Conservation (phyloP, 2,329 filamentous ascomycete genomes). For the Fusarium austroafricanum region DNA sequence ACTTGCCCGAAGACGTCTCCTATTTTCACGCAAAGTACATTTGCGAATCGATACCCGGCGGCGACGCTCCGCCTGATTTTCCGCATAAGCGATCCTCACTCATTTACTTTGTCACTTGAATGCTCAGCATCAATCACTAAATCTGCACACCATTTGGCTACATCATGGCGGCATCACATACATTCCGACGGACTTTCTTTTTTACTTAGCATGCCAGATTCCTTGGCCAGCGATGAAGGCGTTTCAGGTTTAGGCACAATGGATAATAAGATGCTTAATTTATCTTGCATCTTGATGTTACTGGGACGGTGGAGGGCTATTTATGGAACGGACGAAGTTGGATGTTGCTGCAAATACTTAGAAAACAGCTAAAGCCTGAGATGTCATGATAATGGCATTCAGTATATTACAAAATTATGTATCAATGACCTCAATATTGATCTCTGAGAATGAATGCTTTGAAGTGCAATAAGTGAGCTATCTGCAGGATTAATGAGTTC, state of each 20-base stretch:
- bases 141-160: constrained; percentile 10
- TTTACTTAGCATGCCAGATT: constrained; percentile 24
- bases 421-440: constrained; percentile 4
- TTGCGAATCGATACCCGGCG: constrained; percentile 46
- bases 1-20: constrained; percentile 10
- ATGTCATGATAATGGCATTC: constrained; percentile 12
- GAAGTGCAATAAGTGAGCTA: background rate
- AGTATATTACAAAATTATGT: constrained; percentile 22
- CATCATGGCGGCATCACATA: background rate
- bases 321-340: constrained; percentile 7
- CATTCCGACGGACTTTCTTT: constrained; percentile 3
- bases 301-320: background rate
- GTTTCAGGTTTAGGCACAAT: constrained; percentile 27
- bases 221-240: constrained; percentile 26
- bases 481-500: too few species aligned
- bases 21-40: constrained; percentile 30
- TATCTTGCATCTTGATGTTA: constrained; percentile 12
- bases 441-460: background rate
- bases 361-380: constrained; percentile 7
- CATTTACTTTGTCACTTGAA: constrained; percentile 16
- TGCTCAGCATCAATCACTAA: constrained; percentile 12
- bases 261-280: constrained; percentile 3
- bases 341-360: constrained; percentile 6
- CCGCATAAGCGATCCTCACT: constrained; percentile 17
- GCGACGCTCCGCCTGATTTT: constrained; percentile 36